These are phyloP conservation scores for Chenopodium berlandieri DNA, from an alignment of 148 eudicot species.

Conservation along the genomic window DNA sequence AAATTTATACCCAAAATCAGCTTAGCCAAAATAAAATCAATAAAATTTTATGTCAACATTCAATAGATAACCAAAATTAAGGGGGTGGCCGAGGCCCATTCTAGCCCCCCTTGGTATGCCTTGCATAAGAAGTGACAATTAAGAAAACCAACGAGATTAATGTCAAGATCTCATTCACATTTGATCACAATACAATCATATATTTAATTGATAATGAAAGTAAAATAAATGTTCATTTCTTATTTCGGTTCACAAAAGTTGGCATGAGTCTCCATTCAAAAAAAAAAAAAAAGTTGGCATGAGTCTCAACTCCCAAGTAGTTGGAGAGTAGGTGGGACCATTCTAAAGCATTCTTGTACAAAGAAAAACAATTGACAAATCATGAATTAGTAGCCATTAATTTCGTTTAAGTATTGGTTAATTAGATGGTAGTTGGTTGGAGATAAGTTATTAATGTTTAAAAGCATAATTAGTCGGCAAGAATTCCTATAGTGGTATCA, in stretches of 20 bases:
- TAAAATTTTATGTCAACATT: too few relatives aligned
- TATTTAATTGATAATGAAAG: background rate
- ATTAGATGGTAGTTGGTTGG: background rate
- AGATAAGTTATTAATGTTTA: too few relatives aligned
- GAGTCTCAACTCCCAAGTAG: background rate
- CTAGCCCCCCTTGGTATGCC: too few relatives aligned
- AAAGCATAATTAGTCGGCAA: background rate
- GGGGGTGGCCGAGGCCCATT: too few relatives aligned
- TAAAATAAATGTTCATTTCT: background rate
- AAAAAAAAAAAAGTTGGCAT: background rate
- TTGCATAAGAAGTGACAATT: too few relatives aligned
- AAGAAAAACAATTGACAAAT: too few relatives aligned
- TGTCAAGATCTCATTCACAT: background rate
- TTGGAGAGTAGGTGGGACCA: constrained; percentile 16
- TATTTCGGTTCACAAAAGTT: background rate
- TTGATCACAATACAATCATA: too few relatives aligned
- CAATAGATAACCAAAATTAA: too few relatives aligned
- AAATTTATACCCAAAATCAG: too few relatives aligned
- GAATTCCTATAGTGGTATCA: background rate
- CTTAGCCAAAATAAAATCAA: too few relatives aligned
- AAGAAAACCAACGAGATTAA: too few relatives aligned
- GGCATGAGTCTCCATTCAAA: background rate
- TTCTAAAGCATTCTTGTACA: background rate
- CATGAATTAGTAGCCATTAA: too few relatives aligned
- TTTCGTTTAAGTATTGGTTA: background rate